A percentile compares a stretch with the other conserved stretches of the same genome.
Conservation (phyloP, 768 basidiomycete species). For the Trametes sanguinea region DNA sequence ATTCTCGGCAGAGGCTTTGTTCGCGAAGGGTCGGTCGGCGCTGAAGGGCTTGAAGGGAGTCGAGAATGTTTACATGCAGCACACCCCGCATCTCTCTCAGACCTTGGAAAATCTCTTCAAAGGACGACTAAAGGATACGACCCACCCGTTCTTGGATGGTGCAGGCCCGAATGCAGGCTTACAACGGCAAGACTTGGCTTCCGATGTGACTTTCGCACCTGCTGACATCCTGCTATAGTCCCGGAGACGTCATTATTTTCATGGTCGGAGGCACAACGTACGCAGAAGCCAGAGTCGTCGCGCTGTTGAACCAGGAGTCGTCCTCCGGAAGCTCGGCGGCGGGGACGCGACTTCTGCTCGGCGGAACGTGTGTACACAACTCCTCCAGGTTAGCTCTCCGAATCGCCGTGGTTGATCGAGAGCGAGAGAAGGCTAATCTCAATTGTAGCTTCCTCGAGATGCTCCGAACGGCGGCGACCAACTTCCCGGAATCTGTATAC, state of each 20-base stretch:
- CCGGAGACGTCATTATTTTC: slow-evolving; percentile 89
- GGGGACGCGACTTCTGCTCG: slow-evolving; percentile 80
- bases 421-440: slow-evolving; percentile 6
- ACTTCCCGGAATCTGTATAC: slow-evolving; percentile 65
- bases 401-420: slow-evolving; percentile 13
- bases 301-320: slow-evolving; percentile 83
- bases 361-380: slow-evolving; percentile 95
- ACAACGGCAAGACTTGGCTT: slow-evolving; percentile 54
- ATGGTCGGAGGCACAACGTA: slow-evolving; percentile 97
- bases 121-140: slow-evolving; percentile 83
- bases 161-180: slow-evolving; percentile 66
- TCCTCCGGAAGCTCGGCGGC: slow-evolving; percentile 48
- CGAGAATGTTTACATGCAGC: slow-evolving; percentile 98
- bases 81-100: slow-evolving; percentile 89
- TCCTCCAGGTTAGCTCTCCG: slow-evolving; percentile 70
- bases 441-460: slow-evolving; percentile 79
- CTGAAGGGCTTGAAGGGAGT: slow-evolving; percentile 98
- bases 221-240: slow-evolving; percentile 1
- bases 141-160: slow-evolving; percentile 86
- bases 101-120: slow-evolving; percentile 89
- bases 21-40: slow-evolving; percentile 92
- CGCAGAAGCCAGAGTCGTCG: slow-evolving; percentile 86
- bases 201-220: background rate
- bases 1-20: slow-evolving; percentile 91
- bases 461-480: slow-evolving; percentile 70